phyloP scores from a whole-genome alignment of 352 stramenopile species.

The Albugo candida region DNA sequence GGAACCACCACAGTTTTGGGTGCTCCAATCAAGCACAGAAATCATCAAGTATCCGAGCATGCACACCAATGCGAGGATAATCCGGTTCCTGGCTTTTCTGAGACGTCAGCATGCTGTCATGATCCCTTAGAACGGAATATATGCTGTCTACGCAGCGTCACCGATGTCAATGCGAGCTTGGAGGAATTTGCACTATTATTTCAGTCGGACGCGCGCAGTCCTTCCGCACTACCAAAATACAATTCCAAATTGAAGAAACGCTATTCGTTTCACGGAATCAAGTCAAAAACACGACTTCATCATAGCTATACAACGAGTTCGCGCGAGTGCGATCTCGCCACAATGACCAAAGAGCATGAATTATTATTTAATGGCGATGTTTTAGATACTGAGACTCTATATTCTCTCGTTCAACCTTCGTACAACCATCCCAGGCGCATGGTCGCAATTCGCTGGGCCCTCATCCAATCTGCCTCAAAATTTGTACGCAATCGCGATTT shows the following conservation, averaged over 20 bases:
- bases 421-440: slow-evolving; percentile 49
- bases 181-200: slow-evolving; percentile 72
- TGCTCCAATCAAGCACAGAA: no score
- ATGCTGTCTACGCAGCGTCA: slow-evolving; percentile 25
- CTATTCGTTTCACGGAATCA: no score
- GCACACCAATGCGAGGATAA: no score
- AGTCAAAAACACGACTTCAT: no score
- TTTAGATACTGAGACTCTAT: slow-evolving; percentile 46
- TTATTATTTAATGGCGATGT: slow-evolving; percentile 64
- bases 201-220: slow-evolving; percentile 29
- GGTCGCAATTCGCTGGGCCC: slow-evolving; percentile 65
- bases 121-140: slow-evolving; percentile 9
- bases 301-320: no score
- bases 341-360: slow-evolving; percentile 25
- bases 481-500: slow-evolving; percentile 64
- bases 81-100: background rate
- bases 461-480: slow-evolving; percentile 42
- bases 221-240: no score
- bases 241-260: slow-evolving; percentile 12
- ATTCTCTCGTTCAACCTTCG: slow-evolving; percentile 48
- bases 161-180: slow-evolving; percentile 56
- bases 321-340: no score
- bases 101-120: slow-evolving; percentile 1
- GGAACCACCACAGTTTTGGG: no score
- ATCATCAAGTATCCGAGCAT: no score